Percentiles rank a stretch among this genome's conserved stretches.
phyloP scores from a whole-genome alignment of 2,329 filamentous ascomycete genomes.

The Pyrenochaeta sp. region DNA sequence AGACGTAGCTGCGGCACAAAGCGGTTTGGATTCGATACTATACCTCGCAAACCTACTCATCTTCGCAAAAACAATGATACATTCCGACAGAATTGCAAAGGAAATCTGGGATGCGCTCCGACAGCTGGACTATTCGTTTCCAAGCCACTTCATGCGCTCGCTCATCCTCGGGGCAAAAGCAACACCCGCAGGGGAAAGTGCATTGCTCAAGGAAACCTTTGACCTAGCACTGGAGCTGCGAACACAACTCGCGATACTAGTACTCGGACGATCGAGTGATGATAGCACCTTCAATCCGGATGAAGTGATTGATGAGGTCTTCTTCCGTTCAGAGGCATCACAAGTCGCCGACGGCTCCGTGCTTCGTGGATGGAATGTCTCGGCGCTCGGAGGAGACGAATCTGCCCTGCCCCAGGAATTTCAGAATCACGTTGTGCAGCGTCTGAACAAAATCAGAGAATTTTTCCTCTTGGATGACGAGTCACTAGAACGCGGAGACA shows the following conservation, averaged over 20 bases:
- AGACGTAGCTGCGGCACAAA: conserved; percentile 21
- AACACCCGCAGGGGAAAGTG: conserved; percentile 49
- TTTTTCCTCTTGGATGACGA: conserved; percentile 46
- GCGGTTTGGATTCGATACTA: conserved; percentile 52
- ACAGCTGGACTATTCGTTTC: conserved; percentile 47
- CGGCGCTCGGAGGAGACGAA: conserved; percentile 50
- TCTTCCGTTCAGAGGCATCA: conserved; percentile 44
- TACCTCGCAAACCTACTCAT: conserved; percentile 56
- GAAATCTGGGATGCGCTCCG: conserved; percentile 42
- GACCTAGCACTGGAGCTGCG: conserved; percentile 62
- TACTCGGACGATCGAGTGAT: conserved; percentile 46
- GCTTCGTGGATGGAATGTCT: conserved; percentile 48
- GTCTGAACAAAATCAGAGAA: conserved; percentile 49
- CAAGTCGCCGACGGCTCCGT: conserved; percentile 12
- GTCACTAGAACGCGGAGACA: conserved; percentile 34
- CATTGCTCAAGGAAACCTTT: conserved; percentile 55
- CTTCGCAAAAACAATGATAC: conserved; percentile 51
- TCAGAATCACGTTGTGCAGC: conserved; percentile 45
- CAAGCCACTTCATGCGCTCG: conserved; percentile 41
- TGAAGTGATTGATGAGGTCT: conserved; percentile 51
- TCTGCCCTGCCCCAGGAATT: conserved; percentile 48
- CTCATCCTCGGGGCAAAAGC: conserved; percentile 18
- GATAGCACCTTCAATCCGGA: conserved; percentile 51
- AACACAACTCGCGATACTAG: conserved; percentile 62
- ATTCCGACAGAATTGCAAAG: conserved; percentile 35